Evolutionary conservation across 2,329 filamentous ascomycete species (phyloP).

Genomic region (Coniochaeta sp.): DNA sequence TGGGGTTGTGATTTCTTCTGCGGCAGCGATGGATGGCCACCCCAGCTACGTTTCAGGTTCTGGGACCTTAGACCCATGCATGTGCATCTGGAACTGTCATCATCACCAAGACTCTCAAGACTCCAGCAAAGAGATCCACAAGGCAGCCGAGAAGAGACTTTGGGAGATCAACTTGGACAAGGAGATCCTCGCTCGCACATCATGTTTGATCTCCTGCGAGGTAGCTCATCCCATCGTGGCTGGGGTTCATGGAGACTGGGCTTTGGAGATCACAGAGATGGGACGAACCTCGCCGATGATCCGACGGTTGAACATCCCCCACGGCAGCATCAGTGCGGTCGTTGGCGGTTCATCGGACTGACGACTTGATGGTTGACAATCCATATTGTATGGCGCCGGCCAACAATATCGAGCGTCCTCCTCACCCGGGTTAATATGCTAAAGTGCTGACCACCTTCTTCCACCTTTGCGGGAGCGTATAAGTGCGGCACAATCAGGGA

Average conservation of each 20-base stretch:
- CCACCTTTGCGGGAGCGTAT: neutral
- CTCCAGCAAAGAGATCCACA: too few relatives aligned
- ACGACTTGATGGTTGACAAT: neutral
- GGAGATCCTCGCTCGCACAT: conserved; percentile 1
- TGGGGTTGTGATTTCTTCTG: neutral
- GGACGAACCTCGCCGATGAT: neutral
- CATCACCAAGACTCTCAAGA: neutral
- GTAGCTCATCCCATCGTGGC: conserved; percentile 1
- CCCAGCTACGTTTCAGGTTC: neutral
- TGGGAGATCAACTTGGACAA: too few relatives aligned
- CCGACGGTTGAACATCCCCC: neutral
- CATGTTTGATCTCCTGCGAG: conserved; percentile 1
- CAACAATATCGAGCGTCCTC: neutral
- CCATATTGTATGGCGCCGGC: neutral
- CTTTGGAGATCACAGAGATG: too few relatives aligned
- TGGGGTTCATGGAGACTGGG: too few relatives aligned
- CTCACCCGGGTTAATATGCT: neutral
- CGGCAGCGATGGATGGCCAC: neutral
- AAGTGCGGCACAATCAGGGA: neutral
- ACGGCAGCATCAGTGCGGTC: neutral
- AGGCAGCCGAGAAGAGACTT: too few relatives aligned
- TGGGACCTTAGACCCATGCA: neutral
- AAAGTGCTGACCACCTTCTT: neutral
- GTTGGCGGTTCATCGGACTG: neutral
- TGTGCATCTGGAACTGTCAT: neutral